Evolutionary conservation across 768 basidiomycete genomes (phyloP).

Genomic region (Tricholoma bakamatsutake): DNA sequence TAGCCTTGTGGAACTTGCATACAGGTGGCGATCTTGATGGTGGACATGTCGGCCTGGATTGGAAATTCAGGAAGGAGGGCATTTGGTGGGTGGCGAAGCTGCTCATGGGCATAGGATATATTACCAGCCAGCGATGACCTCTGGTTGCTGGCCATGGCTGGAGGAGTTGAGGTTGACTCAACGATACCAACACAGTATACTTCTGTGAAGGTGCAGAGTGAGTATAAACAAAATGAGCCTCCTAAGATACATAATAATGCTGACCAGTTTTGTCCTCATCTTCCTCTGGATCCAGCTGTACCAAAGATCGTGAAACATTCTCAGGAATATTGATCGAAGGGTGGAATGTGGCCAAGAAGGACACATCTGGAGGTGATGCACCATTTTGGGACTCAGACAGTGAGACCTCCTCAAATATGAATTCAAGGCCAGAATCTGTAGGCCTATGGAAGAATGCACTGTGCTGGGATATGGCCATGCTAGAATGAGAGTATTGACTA

Average conservation of each 20-base stretch:
- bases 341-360: too few relatives aligned
- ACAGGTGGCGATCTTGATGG: background rate
- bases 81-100: conserved; percentile 1
- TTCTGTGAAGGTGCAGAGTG: conserved; percentile 25
- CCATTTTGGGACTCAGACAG: conserved; percentile 19
- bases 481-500: conserved; percentile 24
- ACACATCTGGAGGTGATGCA: conserved; percentile 7
- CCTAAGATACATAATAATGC: conserved; percentile 11
- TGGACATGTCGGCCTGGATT: background rate
- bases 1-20: too few relatives aligned
- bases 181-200: conserved; percentile 44
- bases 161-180: too few relatives aligned
- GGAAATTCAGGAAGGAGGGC: background rate
- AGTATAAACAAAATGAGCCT: background rate
- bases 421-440: conserved; percentile 28
- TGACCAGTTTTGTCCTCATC: conserved; percentile 34
- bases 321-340: too few relatives aligned
- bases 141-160: too few relatives aligned
- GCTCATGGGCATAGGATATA: conserved; percentile 21
- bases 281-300: too few relatives aligned
- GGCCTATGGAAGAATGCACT: conserved; percentile 18
- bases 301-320: too few relatives aligned
- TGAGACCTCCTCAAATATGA: conserved; percentile 32
- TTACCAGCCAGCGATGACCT: too few relatives aligned
- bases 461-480: conserved; percentile 8